A percentile compares a stretch with the other conserved stretches of the same genome.
Conservation (phyloP, 1,139 yeast species). For the Scheffersomyces lignicola region DNA sequence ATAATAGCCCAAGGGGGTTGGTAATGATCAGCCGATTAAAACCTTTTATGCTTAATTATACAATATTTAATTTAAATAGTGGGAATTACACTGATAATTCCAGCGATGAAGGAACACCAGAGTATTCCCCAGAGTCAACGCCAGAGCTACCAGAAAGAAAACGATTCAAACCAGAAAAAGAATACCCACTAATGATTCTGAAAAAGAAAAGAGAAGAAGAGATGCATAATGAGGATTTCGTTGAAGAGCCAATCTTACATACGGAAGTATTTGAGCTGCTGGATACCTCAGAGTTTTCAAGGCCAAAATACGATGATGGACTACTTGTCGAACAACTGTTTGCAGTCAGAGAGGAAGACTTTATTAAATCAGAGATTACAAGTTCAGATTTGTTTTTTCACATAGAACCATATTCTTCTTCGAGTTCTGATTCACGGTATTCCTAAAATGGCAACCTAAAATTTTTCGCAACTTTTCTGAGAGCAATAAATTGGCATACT, state of each 20-base stretch:
- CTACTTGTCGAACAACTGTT: too few species aligned
- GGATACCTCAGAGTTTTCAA: too few species aligned
- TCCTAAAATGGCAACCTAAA: background rate
- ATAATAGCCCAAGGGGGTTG: constrained; percentile 11
- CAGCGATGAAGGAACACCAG: background rate
- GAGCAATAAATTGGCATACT: too few species aligned
- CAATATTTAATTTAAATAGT: constrained; percentile 12
- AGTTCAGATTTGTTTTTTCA: constrained; percentile 1
- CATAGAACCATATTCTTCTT: constrained; percentile 1
- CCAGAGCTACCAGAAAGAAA: background rate
- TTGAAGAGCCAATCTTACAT: too few species aligned
- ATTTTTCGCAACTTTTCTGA: background rate
- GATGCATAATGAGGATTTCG: too few species aligned
- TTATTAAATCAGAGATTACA: too few species aligned
- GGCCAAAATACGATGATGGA: too few species aligned
- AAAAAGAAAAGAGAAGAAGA: too few species aligned
- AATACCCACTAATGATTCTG: constrained; percentile 1
- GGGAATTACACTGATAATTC: background rate
- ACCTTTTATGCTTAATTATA: constrained; percentile 11
- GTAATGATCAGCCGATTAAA: constrained; percentile 18
- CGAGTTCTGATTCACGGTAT: background rate
- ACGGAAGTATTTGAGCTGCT: too few species aligned
- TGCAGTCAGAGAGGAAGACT: too few species aligned
- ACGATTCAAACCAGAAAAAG: too few species aligned
- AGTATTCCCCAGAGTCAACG: background rate